Percentiles rank a stretch among this genome's conserved stretches.
Evolutionary conservation across 805 yeast species (phyloP).

Genomic region (Metschnikowia koreensis): DNA sequence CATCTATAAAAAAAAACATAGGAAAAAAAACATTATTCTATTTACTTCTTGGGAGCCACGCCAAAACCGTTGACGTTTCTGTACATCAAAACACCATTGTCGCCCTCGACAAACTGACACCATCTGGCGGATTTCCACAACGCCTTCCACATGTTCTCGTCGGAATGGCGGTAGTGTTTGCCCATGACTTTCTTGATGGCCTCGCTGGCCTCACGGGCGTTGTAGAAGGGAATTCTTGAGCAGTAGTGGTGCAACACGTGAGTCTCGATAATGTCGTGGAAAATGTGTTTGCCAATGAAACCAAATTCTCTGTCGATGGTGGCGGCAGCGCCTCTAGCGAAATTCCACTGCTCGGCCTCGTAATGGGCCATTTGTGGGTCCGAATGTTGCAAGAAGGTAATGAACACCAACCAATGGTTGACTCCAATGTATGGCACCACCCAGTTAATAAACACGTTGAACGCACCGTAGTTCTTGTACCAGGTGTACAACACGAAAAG

Average conservation of each 20-base stretch:
- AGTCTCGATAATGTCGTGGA: constrained; percentile 89
- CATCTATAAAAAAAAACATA: not conserved
- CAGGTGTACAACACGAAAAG: constrained; percentile 54
- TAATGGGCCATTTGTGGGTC: constrained; percentile 81
- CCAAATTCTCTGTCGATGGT: constrained; percentile 85
- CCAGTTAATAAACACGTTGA: constrained; percentile 66
- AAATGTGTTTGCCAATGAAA: constrained; percentile 70
- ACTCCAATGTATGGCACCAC: constrained; percentile 74
- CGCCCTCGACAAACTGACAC: constrained; percentile 75
- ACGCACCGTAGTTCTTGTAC: constrained; percentile 60
- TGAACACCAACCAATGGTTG: constrained; percentile 88
- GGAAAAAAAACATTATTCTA: not conserved
- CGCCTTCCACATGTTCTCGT: constrained; percentile 70
- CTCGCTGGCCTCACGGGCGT: constrained; percentile 75
- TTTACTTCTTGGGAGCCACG: constrained; percentile 17
- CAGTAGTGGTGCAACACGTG: constrained; percentile 85
- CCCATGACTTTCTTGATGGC: constrained; percentile 86
- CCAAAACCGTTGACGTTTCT: constrained; percentile 54
- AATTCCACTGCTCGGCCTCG: constrained; percentile 72
- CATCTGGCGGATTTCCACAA: constrained; percentile 62
- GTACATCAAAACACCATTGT: constrained; percentile 56
- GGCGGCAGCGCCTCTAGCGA: constrained; percentile 88
- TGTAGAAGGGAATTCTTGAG: constrained; percentile 83
- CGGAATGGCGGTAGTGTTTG: constrained; percentile 62
- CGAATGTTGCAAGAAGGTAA: constrained; percentile 82